Percentiles rank a stretch among this genome's conserved stretches.
Evolutionary conservation across 768 basidiomycete species (phyloP).

Genomic region (Udeniomyces megalosporus): DNA sequence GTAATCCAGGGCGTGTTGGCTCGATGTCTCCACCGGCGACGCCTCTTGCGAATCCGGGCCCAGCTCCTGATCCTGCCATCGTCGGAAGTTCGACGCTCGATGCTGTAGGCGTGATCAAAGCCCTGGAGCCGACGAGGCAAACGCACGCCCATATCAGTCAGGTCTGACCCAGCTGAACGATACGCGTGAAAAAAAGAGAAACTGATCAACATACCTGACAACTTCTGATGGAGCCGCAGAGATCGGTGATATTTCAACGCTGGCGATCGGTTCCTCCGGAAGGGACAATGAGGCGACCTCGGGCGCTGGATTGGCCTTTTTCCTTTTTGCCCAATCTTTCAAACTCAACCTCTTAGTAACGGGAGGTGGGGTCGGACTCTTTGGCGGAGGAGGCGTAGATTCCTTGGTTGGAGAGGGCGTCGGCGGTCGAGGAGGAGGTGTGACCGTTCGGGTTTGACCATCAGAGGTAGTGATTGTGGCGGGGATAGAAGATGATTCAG

Average conservation of each 20-base stretch:
- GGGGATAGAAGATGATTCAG: not conserved
- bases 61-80: too few species aligned
- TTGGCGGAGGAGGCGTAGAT: conserved; percentile 7
- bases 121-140: too few species aligned
- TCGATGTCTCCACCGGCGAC: too few species aligned
- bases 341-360: conserved; percentile 12
- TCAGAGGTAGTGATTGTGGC: not conserved
- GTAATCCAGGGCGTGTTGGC: too few species aligned
- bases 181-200: not conserved
- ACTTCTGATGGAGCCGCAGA: not conserved
- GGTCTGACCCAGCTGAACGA: too few species aligned
- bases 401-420: not conserved
- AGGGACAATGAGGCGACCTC: not conserved
- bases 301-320: conserved; percentile 4
- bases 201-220: not conserved
- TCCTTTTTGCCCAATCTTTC: conserved; percentile 12
- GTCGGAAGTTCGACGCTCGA: too few species aligned
- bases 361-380: conserved; percentile 4
- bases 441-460: not conserved
- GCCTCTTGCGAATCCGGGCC: too few species aligned
- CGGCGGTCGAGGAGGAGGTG: not conserved
- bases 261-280: not conserved
- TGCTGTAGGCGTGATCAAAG: too few species aligned
- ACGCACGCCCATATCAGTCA: too few species aligned
- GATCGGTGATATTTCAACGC: not conserved